Conservation (phyloP, 768 basidiomycete genomes). For the Punctularia strigosozonata region DNA sequence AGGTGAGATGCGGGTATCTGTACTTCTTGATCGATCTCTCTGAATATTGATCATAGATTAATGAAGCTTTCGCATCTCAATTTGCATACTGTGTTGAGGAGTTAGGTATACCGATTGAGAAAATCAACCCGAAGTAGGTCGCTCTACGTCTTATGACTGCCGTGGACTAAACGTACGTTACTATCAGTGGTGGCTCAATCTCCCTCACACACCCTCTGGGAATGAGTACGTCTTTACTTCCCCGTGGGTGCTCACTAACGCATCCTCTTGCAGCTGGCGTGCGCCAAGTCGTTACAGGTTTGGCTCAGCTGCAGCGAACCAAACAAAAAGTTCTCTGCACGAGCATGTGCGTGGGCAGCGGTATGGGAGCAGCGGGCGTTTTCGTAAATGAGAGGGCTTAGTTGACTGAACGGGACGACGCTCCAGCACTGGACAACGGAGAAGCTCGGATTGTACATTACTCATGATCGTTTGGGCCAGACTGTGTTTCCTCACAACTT, state of each 20-base stretch:
- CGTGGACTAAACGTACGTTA: background rate
- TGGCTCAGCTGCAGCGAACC: constrained; percentile 65
- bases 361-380: constrained; percentile 80
- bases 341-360: constrained; percentile 74
- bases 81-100: constrained; percentile 88
- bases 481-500: background rate
- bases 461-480: no score
- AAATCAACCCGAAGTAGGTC: constrained; percentile 76
- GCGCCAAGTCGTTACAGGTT: constrained; percentile 81
- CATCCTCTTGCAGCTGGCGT: constrained; percentile 46
- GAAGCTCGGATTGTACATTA: background rate
- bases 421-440: background rate
- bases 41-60: constrained; percentile 37
- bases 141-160: background rate
- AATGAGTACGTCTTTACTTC: constrained; percentile 47
- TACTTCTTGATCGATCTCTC: background rate
- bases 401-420: background rate
- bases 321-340: constrained; percentile 67
- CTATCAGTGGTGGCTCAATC: constrained; percentile 69
- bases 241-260: constrained; percentile 8
- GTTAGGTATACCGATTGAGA: constrained; percentile 61
- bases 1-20: constrained; percentile 29
- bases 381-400: constrained; percentile 51
- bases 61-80: constrained; percentile 89
- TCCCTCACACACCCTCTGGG: constrained; percentile 74